A percentile compares a stretch with the other conserved stretches of the same genome.
Conservation (phyloP, 192 early-diverging fungal species). For the Coemansia sp. region DNA sequence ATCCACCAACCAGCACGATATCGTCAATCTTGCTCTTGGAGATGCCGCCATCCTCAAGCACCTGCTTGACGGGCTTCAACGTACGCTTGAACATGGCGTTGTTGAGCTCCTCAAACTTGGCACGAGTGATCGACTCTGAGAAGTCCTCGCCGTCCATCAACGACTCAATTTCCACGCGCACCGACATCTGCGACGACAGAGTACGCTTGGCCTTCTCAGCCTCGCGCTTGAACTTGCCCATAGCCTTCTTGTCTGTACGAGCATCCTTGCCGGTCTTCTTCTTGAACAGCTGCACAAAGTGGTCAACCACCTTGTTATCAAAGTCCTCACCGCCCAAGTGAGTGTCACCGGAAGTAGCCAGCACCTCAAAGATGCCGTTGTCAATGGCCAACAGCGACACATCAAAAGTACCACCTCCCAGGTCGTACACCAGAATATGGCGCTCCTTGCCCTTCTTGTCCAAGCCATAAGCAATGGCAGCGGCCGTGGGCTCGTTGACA, state of each 20-base stretch:
- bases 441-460: conserved; percentile 86
- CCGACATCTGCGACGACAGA: conserved; percentile 89
- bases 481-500: conserved; percentile 92
- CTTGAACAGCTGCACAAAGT: conserved; percentile 92
- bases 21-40: conserved; percentile 87
- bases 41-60: conserved; percentile 85
- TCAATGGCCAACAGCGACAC: conserved; percentile 95
- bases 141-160: conserved; percentile 87
- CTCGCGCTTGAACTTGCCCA: conserved; percentile 95
- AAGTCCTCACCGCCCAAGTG: conserved; percentile 98
- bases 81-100: conserved; percentile 91
- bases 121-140: conserved; percentile 90
- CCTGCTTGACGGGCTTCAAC: conserved; percentile 89
- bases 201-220: conserved; percentile 97
- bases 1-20: conserved; percentile 97
- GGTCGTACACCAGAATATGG: conserved; percentile 94
- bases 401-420: conserved; percentile 98
- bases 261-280: conserved; percentile 84
- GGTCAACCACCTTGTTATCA: conserved; percentile 90
- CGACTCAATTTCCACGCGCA: conserved; percentile 90
- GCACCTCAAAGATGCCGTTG: conserved; percentile 94
- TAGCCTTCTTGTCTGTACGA: conserved; percentile 79
- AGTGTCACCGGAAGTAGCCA: conserved; percentile 95
- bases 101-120: conserved; percentile 97
- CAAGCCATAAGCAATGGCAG: conserved; percentile 95